Base-by-base conservation (phyloP, 2,329 filamentous ascomycete genomes). In the Penicillium capsulatum region DNA sequence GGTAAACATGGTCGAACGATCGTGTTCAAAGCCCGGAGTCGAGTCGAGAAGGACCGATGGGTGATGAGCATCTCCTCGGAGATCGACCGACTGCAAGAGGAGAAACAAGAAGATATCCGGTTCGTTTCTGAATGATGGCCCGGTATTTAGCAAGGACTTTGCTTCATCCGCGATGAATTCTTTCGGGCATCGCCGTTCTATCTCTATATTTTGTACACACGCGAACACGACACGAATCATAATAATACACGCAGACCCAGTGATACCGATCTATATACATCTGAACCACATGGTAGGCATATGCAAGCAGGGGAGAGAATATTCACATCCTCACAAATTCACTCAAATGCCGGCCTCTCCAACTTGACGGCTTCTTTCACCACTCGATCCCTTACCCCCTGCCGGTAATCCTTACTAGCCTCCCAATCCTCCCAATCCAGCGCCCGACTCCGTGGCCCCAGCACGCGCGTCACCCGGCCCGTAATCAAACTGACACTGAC, bases 401-500 rank as follows among this genome's bases (percentile, higher is more conserved):
- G 47, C 29, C 63, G 51, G 55, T 67, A 64, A n/a, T 44, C 40
- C 17, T 55, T 44, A 30, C 56, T 55, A 29, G 50, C 50, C 47
- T 67, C 63, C 65, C 67, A 66, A 46, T 62, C 59, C 45, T 45
- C 45, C 64, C 60, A 68, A 35, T 58, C 53, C 39, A 66, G 51
- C 56, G 45, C 54, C 42, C 64, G 58, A 51, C 57, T 58, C 29
- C 55, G 49, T 27, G 87, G 88, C 68, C 79, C 84, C 39, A 95
- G 59, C 20, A 94, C 75, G 60, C 81, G 79, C 9, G 82, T 79
- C 14, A 90, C 80, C 55, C 75, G 81, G 0, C 90, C 90, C 26
- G 81, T 80, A 24, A 97, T 77, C 48, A 97, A 62, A 38, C 77
- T 79, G 48, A 79, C 79, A 16, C 85, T 84, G 33, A 94, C 80